A percentile compares a stretch with the other conserved stretches of the same genome.
These are phyloP conservation scores for Globisporangium cylindrosporum DNA, from an alignment of 352 stramenopile species.

Conservation along the genomic window DNA sequence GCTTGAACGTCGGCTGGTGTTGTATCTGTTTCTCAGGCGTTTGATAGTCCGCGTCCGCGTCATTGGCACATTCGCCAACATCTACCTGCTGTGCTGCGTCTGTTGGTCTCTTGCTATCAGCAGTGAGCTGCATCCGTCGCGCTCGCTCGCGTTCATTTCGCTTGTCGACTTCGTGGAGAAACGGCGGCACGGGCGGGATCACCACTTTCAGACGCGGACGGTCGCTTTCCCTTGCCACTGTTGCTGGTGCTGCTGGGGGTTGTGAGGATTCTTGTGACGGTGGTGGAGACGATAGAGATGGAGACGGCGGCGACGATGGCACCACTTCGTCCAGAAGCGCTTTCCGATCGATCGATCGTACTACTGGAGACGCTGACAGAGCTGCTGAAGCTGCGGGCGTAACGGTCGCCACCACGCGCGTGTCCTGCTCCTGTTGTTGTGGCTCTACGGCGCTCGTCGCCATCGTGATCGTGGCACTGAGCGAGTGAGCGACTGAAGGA, in stretches of 20 bases:
- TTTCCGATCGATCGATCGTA: background rate
- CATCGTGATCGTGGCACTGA: background rate
- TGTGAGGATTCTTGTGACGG: background rate
- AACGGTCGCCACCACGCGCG: background rate
- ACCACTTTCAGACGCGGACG: conserved; percentile 13
- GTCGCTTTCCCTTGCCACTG: background rate
- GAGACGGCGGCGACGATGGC: background rate
- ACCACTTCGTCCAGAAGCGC: conserved; percentile 12
- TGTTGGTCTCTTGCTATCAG: background rate
- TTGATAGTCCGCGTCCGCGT: conserved; percentile 7
- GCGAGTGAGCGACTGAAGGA: background rate
- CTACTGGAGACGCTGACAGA: background rate
- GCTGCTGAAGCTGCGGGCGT: background rate
- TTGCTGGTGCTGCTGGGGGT: background rate
- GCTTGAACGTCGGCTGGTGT: conserved; percentile 8
- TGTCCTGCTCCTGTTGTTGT: background rate
- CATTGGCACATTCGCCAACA: background rate
- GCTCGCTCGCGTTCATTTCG: conserved; percentile 9
- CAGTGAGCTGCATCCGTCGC: background rate
- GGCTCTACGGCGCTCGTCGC: background rate
- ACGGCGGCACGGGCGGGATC: conserved; percentile 21
- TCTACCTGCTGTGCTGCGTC: background rate
- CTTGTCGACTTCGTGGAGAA: conserved; percentile 20
- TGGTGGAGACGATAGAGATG: conserved; percentile 6
- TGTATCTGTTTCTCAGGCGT: conserved; percentile 17